Evolutionary conservation across 2,329 filamentous ascomycete species (phyloP), one percentile per base, ranked within the genome.

Genomic region (Pseudodiploospora longispora): DNA sequence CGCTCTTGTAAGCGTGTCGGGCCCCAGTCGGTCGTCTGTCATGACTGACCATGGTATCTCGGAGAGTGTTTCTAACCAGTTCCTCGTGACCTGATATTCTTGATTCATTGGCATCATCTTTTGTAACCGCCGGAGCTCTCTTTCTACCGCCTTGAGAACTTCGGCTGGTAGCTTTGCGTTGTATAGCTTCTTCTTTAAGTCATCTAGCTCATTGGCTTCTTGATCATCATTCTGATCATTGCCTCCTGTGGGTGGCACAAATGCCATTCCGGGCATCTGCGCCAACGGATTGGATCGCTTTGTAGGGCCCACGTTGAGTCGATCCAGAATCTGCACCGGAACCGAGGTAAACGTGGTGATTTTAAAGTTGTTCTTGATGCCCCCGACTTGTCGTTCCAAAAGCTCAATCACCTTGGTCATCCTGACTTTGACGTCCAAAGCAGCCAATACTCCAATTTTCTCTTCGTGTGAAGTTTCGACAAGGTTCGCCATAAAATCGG

Each of bases 91-190:
- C 50, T 93, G 87, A 59, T 96, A 96, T 59, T 98, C 93, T 33
- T 94, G 91, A 60, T 97, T 93, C 41, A 87, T 87, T 0, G 93
- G 90, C 57, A 88, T 90, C 87, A 97, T 97, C 70, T 95, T 95
- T 57, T 86, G 86, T 49, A 98, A 68, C 27, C 93, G 76, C 57
- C 87, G 87, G 38, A 98, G 64, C 63, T 98, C 93, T 42, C 90
- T 78, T 46, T 95, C 85, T 2, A 89, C 91, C n/a, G 94, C 81
- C 67, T 93, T 96, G 49, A 83, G 77, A 6, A 89, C 90, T 52
- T 98, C 93, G 0, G 85, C 76, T 1, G 85, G 85, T 36, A 98
- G 74, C 51, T 84, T 80, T 0, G 91, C 90, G 38, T 82, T 83
- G 40, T 93, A 81, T 6, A 98, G 71, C 60, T 85, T 87, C 69